Percentiles rank a stretch among this genome's conserved stretches.
Evolutionary conservation across 129 eudicot species (phyloP).

Genomic region (Calendula officinalis): DNA sequence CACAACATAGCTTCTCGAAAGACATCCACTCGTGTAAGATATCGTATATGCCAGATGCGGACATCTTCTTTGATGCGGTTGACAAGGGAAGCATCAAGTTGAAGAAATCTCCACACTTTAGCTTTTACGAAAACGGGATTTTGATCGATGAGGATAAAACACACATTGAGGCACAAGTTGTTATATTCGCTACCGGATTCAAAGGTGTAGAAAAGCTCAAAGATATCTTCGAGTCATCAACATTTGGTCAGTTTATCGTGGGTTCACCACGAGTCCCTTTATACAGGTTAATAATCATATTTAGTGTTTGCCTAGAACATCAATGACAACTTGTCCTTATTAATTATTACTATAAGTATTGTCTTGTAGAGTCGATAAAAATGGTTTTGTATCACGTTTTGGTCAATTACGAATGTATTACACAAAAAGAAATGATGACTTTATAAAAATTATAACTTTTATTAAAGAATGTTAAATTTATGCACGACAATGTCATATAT

Average conservation of each 20-base stretch:
- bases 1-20: constrained; percentile 44
- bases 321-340: too few species aligned
- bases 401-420: too few species aligned
- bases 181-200: constrained; percentile 69
- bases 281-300: constrained; percentile 9
- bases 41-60: constrained; percentile 25
- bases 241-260: constrained; percentile 31
- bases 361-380: too few species aligned
- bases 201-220: constrained; percentile 53
- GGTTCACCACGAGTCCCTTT: constrained; percentile 38
- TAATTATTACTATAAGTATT: too few species aligned
- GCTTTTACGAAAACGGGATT: constrained; percentile 56
- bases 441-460: too few species aligned
- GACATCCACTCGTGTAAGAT: constrained; percentile 37
- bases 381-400: too few species aligned
- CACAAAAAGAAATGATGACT: too few species aligned
- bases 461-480: too few species aligned
- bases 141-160: constrained; percentile 34
- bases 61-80: constrained; percentile 40
- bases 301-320: too few species aligned
- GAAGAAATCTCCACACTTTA: constrained; percentile 32
- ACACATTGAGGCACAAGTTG: constrained; percentile 42
- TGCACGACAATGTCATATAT: too few species aligned
- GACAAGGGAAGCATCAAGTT: constrained; percentile 52
- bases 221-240: constrained; percentile 43